phyloP scores from a whole-genome alignment of 139 green algal genomes.

The Asterochloris erici region DNA sequence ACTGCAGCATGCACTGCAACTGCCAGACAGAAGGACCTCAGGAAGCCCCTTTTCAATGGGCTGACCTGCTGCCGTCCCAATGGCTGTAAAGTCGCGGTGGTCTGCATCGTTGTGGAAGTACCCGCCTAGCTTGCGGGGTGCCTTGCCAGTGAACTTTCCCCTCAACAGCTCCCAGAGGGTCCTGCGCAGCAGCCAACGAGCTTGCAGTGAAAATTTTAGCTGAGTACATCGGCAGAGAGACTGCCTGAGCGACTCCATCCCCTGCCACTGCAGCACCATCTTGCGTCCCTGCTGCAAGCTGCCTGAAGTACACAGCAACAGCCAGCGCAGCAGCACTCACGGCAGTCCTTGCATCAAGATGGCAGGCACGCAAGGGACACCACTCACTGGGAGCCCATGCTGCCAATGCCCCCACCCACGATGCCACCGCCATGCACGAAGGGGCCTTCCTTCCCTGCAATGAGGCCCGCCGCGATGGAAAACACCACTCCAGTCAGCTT shows the following conservation, averaged over 20 bases:
- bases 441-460: constrained; percentile 80
- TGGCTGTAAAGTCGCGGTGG: constrained; percentile 63
- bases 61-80: constrained; percentile 50
- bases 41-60: too few species aligned
- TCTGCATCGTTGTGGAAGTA: constrained; percentile 62
- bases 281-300: too few species aligned
- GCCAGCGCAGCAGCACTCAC: too few species aligned
- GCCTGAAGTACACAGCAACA: too few species aligned
- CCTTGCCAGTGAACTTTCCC: constrained; percentile 1
- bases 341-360: too few species aligned
- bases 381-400: constrained; percentile 44
- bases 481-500: constrained; percentile 71
- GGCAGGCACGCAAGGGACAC: not conserved
- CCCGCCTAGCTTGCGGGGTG: constrained; percentile 30
- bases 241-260: not conserved
- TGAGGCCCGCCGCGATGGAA: constrained; percentile 64
- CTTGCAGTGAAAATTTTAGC: too few species aligned
- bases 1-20: too few species aligned
- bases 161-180: constrained; percentile 18
- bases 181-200: not conserved
- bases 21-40: too few species aligned
- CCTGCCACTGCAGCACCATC: not conserved
- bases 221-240: too few species aligned
- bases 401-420: constrained; percentile 47
- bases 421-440: constrained; percentile 78